Conservation (phyloP, 208 protist species). For the Lotmaria passim region DNA sequence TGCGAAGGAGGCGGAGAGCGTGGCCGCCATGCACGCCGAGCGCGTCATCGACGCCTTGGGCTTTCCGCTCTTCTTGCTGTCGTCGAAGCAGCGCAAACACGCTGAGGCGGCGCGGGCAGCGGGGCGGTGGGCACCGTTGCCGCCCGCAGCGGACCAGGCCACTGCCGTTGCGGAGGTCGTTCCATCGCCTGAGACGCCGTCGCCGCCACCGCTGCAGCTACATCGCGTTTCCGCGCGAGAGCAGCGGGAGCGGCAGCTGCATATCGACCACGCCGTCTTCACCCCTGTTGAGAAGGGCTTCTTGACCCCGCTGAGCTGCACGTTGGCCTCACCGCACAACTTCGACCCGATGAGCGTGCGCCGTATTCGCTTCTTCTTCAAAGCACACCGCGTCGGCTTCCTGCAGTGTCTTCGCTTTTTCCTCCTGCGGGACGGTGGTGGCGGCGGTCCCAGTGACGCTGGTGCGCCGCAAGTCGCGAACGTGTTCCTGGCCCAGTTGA, state of each 20-base stretch:
- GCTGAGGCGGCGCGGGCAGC: slow-evolving; percentile 65
- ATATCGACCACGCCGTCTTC: slow-evolving; percentile 60
- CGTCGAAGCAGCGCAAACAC: slow-evolving; percentile 81
- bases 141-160: slow-evolving; percentile 17
- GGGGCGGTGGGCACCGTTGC: slow-evolving; percentile 66
- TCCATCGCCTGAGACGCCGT: slow-evolving; percentile 39
- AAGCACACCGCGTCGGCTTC: slow-evolving; percentile 42
- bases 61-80: slow-evolving; percentile 79
- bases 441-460: not conserved
- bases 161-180: slow-evolving; percentile 22
- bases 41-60: slow-evolving; percentile 84
- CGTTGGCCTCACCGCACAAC: slow-evolving; percentile 73
- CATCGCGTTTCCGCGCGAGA: slow-evolving; percentile 14
- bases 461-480: not conserved
- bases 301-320: slow-evolving; percentile 55
- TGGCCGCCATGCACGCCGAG: slow-evolving; percentile 88
- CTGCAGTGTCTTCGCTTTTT: slow-evolving; percentile 34
- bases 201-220: slow-evolving; percentile 47
- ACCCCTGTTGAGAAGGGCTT: slow-evolving; percentile 44
- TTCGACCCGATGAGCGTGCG: slow-evolving; percentile 51
- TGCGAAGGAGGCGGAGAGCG: slow-evolving; percentile 72
- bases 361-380: slow-evolving; percentile 70
- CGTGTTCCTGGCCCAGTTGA: slow-evolving; percentile 73
- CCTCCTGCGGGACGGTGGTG: not conserved
- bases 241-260: slow-evolving; percentile 44